Base-by-base conservation (phyloP, 257 asterid species). In the Linderniella brevidens region DNA sequence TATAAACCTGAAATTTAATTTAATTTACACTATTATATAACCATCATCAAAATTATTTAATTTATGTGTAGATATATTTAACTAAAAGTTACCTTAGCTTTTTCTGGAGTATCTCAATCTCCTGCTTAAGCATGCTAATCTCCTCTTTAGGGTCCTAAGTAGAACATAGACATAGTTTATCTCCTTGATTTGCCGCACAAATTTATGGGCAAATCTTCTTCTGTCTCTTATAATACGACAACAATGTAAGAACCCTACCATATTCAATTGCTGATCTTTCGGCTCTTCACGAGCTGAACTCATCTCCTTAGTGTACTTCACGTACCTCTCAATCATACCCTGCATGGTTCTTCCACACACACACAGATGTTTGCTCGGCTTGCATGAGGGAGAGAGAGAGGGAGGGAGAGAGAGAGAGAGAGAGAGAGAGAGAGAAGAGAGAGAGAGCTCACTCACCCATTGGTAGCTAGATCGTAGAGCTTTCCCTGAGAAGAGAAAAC, bases 401-500 rank as follows among this genome's bases (percentile, higher is more conserved):
- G 6, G 32, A 25, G 32, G 6, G 32, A 25, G 32, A 25, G 32
- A 25, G 49, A 37, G 25, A 39, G 18, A 35, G 25, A 52, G 49
- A 52, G 52, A 52, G 32, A 19, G 47, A 56, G 53, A 38, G 15
- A 18, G 15, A 37, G 13, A 19, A 6, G 3, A 25, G 1, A n/a
- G n/a, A n/a, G n/a, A n/a, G n/a, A n/a, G n/a, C n/a, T n/a, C n/a
- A n/a, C n/a, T 0, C n/a, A 82, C 94, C 97, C 97, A 52, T 77
- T 73, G 58, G 93, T 73, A 66, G 97, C 86, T 9, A 73, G 87
- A 52, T 87, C 88, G 45, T 77, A 76, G 54, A 83, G 81, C 86
- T 83, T 87, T 47, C 93, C 95, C 15, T 78, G 92, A 14, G 87
- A 65, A 36, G 95, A 83, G 84, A 83, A 80, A 70, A 87, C 71